These are phyloP conservation scores for Emericellopsis cladophorae DNA, from an alignment of 2,329 filamentous ascomycete species.

Conservation along the genomic window DNA sequence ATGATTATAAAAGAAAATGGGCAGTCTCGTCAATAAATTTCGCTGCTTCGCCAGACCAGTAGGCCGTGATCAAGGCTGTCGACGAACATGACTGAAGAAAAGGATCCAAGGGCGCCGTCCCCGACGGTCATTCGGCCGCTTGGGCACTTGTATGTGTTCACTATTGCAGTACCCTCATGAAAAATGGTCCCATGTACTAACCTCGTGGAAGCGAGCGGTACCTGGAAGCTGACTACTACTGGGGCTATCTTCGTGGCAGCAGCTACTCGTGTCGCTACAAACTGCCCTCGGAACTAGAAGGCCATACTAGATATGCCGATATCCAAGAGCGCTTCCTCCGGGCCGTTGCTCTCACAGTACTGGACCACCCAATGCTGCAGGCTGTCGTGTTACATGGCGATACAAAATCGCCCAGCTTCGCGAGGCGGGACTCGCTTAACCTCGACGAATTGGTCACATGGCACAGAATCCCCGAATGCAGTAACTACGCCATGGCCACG, in stretches of 20 bases:
- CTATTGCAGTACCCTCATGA: no score
- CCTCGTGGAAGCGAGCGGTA: neutral
- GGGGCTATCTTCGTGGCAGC: slow-evolving; percentile 1
- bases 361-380: slow-evolving; percentile 9
- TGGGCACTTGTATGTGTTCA: no score
- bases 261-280: slow-evolving; percentile 5
- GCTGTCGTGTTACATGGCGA: slow-evolving; percentile 7
- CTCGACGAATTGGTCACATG: slow-evolving; percentile 8
- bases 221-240: neutral
- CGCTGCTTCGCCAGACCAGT: no score
- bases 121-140: no score
- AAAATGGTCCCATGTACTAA: neutral
- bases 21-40: no score
- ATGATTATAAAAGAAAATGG: no score
- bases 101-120: no score
- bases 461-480: slow-evolving; percentile 1
- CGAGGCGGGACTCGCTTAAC: slow-evolving; percentile 7
- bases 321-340: neutral
- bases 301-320: neutral
- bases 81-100: no score
- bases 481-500: slow-evolving; percentile 1
- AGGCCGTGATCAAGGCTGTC: no score
- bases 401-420: slow-evolving; percentile 5
- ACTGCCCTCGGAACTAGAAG: slow-evolving; percentile 1
- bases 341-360: slow-evolving; percentile 4